Base-by-base conservation (phyloP, 192 early-diverging fungal genomes). In the Gonapodya sp. region DNA sequence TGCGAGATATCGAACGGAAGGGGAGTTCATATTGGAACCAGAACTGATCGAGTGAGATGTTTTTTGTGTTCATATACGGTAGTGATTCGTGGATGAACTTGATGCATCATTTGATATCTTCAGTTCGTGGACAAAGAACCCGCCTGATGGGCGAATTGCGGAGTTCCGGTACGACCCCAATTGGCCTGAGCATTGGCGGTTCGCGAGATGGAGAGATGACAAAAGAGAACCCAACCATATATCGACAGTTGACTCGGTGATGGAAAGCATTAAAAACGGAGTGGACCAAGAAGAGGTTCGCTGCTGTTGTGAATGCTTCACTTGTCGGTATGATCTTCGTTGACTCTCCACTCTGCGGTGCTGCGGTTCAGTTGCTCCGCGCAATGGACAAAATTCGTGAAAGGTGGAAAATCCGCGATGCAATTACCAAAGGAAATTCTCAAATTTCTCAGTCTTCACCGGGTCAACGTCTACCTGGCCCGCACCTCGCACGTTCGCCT, bases 191-290 rank as follows among this genome's bases (percentile, higher is more conserved):
- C 78, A 83, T 18, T 95, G 94, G 94, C 80, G 89, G 36, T 94
- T 94, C 79, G 86, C 94, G 90, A 86, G 92, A 31, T 92, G 92
- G 82, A 91, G 94, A 36, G 89, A 94, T 34, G 96, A 97, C 85
- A 97, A 97, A 83, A 80, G 81, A 0, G 86, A 91, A 35, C 92
- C 87, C 1, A 96, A 97, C 83, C 91, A 95, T 74, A 80, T 83
- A 0, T 81, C 85, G 0, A 88, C 90, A 0, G 87, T 95, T 32
- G 73, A 85, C 2, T 89, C 88, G 36, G 92, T 95, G 16, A 79
- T 89, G 33, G 77, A 87, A 36, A 94, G 94, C 84, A 95, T 97
- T 46, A 34, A 81, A 0, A 92, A 97, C 83, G 92, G 87, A n/a
- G 85, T 97, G 8, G 86, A 86, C 31, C 81, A 84, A 46, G 89